These are phyloP conservation scores for Rhynchospora breviuscula DNA, from an alignment of 176 grass and related monocot genomes.

Conservation along the genomic window DNA sequence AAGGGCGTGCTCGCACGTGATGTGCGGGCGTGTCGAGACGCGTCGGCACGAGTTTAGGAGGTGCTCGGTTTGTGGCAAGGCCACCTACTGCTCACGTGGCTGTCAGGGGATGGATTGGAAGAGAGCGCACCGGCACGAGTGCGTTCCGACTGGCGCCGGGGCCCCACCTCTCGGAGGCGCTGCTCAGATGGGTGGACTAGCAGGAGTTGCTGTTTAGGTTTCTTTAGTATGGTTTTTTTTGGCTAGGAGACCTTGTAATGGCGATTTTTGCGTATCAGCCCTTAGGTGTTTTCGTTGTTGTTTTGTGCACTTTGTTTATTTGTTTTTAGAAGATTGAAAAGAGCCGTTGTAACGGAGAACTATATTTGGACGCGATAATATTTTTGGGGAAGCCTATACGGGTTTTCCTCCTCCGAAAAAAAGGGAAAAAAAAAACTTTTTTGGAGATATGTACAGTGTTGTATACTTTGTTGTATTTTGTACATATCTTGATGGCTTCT, in stretches of 20 bases:
- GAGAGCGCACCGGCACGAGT: slow-evolving; percentile 47
- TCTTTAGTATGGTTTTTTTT: not conserved
- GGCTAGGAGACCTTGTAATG: too few species aligned
- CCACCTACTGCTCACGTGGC: slow-evolving; percentile 90
- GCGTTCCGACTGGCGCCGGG: slow-evolving; percentile 54
- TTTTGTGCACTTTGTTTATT: too few species aligned
- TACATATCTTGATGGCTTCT: not conserved
- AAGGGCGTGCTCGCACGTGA: slow-evolving; percentile 50
- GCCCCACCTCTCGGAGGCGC: slow-evolving; percentile 25
- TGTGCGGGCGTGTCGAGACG: slow-evolving; percentile 60
- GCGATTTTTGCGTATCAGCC: too few species aligned
- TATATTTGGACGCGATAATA: not conserved
- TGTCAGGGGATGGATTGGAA: slow-evolving; percentile 91
- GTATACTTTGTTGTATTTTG: not conserved
- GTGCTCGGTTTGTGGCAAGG: slow-evolving; percentile 76
- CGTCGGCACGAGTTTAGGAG: slow-evolving; percentile 84
- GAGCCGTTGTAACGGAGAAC: not conserved
- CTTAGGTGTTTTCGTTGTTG: too few species aligned
- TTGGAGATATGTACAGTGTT: not conserved
- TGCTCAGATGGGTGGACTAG: not conserved
- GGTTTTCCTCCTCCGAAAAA: too few species aligned
- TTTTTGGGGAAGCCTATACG: too few species aligned
- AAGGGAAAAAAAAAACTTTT: too few species aligned
- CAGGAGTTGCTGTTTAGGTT: not conserved
- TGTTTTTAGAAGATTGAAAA: not conserved